Base-by-base conservation (phyloP, 1,284 basidiomycete species). In the Cystobasidium sp. region DNA sequence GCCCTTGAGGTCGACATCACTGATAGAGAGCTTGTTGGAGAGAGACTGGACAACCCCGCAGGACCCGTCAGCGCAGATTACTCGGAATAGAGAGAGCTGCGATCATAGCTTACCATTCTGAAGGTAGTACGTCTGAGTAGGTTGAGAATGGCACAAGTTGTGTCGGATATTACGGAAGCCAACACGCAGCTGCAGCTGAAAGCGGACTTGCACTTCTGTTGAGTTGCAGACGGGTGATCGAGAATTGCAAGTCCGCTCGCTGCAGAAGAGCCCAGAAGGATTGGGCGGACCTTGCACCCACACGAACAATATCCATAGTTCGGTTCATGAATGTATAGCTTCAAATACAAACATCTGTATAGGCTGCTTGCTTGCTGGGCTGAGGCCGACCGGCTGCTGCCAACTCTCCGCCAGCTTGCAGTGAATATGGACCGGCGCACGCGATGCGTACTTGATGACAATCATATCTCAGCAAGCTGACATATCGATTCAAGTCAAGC, bases 11-110 rank as follows among this genome's bases (percentile, higher is more conserved):
- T 91, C 88, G 82, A 95, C 86, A 85, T 98, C 96, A 78, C 90
- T 92, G 85, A 99, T 94, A 78, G 90, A 87, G 79, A 96, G 88
- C 84, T 96, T 98, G 86, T 90, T 94, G 51, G 95, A 90, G 84
- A 98, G 91, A 78, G 95, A 97, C 95, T 74, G 31, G 49, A 44
- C 16, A 20, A 43, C 20, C 8, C 16, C 24, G 18, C 22, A 37
- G 56, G 39, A 31, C 14, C 10, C 39, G 12, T n/a, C 18, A 53
- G 52, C 20, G 9, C 18, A 20, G 5, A 12, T 1, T 9, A 53
- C 14, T 53, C 18, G 18, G 3, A 10, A 18, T 20, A 22, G 5
- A 22, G 39, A 41, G 37, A 41, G 18, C 22, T 31, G 24, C 20
- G 14, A 9, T n/a, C 3, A 8, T 61, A 63, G 14, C 61, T 24